Percentiles rank a stretch among this genome's conserved stretches.
Conservation (phyloP, 1,284 basidiomycete species). For the Pyrrhoderma noxium region DNA sequence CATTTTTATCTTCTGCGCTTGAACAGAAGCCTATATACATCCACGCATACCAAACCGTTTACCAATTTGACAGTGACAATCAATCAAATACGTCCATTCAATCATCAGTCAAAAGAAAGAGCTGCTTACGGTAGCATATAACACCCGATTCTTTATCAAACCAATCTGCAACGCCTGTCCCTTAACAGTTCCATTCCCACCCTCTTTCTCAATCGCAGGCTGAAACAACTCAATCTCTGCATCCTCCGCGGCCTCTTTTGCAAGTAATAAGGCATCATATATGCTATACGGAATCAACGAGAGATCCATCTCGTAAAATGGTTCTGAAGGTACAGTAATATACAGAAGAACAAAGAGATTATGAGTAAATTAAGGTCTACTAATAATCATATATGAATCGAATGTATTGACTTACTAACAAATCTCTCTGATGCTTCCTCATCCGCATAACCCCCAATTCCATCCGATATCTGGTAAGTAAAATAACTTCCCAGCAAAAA, state of each 20-base stretch:
- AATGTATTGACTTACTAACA: slow-evolving; percentile 6
- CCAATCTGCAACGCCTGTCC: slow-evolving; percentile 14
- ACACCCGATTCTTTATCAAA: slow-evolving; percentile 11
- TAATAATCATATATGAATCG: not conserved
- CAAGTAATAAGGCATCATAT: slow-evolving; percentile 9
- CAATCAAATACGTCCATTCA: not conserved
- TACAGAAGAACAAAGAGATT: not conserved
- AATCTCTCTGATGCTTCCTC: slow-evolving; percentile 12
- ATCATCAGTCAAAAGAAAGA: not conserved
- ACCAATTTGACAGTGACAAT: no score
- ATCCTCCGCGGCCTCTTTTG: slow-evolving; percentile 11
- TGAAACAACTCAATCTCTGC: slow-evolving; percentile 13
- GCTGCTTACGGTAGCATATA: slow-evolving; percentile 11
- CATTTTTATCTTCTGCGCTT: slow-evolving; percentile 8
- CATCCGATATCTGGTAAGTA: slow-evolving; percentile 13
- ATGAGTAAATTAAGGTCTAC: not conserved
- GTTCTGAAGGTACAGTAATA: no score
- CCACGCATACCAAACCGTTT: not conserved
- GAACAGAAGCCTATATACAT: slow-evolving; percentile 4
- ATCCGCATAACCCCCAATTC: slow-evolving; percentile 12
- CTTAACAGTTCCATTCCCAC: not conserved
- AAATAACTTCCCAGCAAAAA: not conserved
- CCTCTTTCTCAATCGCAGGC: slow-evolving; percentile 6
- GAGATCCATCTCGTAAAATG: slow-evolving; percentile 9
- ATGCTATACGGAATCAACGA: slow-evolving; percentile 6